Evolutionary conservation across 306 rosid genomes (phyloP).

Genomic region (Glycine soja): DNA sequence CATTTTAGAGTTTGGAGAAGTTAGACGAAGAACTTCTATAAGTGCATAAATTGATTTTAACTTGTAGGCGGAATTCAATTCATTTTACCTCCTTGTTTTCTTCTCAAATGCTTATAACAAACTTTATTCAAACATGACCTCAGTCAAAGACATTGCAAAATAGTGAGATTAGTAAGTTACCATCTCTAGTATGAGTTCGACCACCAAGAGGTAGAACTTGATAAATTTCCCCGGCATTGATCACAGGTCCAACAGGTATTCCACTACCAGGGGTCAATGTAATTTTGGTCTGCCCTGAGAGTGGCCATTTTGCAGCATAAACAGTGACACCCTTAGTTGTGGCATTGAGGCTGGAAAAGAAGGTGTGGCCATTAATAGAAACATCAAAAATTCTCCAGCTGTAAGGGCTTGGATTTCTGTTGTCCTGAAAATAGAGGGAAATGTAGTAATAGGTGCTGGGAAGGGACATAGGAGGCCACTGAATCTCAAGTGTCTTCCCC

Average conservation of each 20-base stretch:
- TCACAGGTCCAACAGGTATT: constrained; percentile 70
- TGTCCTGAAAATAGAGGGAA: constrained; percentile 84
- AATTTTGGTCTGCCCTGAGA: constrained; percentile 69
- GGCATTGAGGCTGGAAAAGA: constrained; percentile 65
- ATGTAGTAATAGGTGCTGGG: constrained; percentile 70
- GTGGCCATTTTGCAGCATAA: constrained; percentile 72
- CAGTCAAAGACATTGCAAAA: constrained; percentile 16
- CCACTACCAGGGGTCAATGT: constrained; percentile 56
- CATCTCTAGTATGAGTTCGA: constrained; percentile 68
- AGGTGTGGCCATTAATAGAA: constrained; percentile 62
- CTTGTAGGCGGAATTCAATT: no score
- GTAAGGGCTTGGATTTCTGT: constrained; percentile 64
- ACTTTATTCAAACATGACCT: no score
- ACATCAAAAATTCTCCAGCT: constrained; percentile 85
- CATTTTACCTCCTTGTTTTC: no score
- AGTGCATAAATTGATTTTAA: no score
- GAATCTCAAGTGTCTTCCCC: constrained; percentile 64
- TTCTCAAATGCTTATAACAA: not conserved
- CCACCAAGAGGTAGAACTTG: constrained; percentile 79
- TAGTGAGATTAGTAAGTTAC: constrained; percentile 48
- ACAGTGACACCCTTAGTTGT: constrained; percentile 72
- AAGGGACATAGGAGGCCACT: constrained; percentile 74
- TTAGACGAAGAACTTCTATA: no score
- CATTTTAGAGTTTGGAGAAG: no score
- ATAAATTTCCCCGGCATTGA: constrained; percentile 78